Base-by-base conservation (phyloP, 1,284 basidiomycete species). In the Cryptococcus sp. region DNA sequence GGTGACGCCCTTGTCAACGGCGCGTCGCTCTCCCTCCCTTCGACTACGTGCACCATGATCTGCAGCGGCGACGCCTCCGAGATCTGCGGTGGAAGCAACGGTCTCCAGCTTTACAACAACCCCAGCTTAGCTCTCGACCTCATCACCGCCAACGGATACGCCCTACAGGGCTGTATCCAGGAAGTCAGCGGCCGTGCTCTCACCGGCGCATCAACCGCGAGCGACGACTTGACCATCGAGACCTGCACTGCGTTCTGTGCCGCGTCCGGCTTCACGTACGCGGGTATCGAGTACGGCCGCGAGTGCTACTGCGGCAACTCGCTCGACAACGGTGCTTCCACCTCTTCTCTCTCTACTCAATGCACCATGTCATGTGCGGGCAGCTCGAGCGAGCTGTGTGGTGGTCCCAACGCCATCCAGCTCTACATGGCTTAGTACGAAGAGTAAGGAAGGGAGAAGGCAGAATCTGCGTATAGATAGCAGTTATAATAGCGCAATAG, bases 241-340 rank as follows among this genome's bases (percentile, higher is more conserved):
- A 45, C 47, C 3, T 73, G 71, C 45, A 57, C 65, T 38, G n/a
- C 51, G 49, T 60, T 50, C 23, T 57, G 58, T 30, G 49, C 35
- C n/a, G 27, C 47, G 6, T 50, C 54, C 35, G 59, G 60, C n/a
- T 58, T 39, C 49, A 40, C 35, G n/a, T 51, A 47, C 30, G 57
- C 57, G 38, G 50, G 61, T 42, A 39, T 58, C 45, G 67, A 72
- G 57, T 69, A 68, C 57, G 61, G 56, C 27, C 39, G 53, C 8
- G 69, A 70, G 46, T 74, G 72, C 55, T 74, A 66, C 62, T 74
- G 71, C 48, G 60, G 51, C 10, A 60, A 56, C 30, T 46, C 42
- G 3, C 50, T 56, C 19, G 55, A 56, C 39, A 52, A 41, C 43
- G 42, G 42, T 22, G 42, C 42, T n/a, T 19, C n/a, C 16, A 19